Evolutionary conservation across 768 basidiomycete genomes (phyloP).

Genomic region (Russula brevipes): DNA sequence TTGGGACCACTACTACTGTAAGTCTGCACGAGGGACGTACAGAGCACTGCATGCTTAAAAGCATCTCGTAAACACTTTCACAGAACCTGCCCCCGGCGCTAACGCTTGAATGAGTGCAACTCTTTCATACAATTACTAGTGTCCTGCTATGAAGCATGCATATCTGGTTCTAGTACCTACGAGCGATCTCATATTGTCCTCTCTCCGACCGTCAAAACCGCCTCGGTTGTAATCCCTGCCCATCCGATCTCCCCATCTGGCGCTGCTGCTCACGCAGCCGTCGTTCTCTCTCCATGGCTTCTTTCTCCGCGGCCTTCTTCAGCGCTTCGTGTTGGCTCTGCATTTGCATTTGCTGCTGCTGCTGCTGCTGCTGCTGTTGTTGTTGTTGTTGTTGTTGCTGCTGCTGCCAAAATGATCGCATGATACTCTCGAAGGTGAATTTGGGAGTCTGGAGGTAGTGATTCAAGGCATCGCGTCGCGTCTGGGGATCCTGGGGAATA

Average conservation of each 20-base stretch:
- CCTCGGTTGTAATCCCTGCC: slow-evolving; percentile 14
- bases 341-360: slow-evolving; percentile 1
- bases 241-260: slow-evolving; percentile 5
- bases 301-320: slow-evolving; percentile 10
- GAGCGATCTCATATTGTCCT: too few relatives aligned
- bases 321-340: slow-evolving; percentile 2
- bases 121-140: too few relatives aligned
- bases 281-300: slow-evolving; percentile 12
- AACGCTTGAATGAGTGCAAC: too few relatives aligned
- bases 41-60: too few relatives aligned
- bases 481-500: slow-evolving; percentile 8
- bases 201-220: slow-evolving; percentile 1
- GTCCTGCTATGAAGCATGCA: background rate
- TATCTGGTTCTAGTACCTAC: too few relatives aligned
- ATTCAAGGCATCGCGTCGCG: slow-evolving; percentile 14
- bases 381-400: background rate
- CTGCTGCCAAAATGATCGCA: slow-evolving; percentile 3
- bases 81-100: too few relatives aligned
- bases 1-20: too few relatives aligned
- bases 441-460: slow-evolving; percentile 12
- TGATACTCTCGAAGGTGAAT: slow-evolving; percentile 13
- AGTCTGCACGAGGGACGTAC: too few relatives aligned
- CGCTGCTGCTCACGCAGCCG: slow-evolving; percentile 13
- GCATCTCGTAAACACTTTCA: too few relatives aligned
- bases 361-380: background rate